Evolutionary conservation across 2,329 filamentous ascomycete species (phyloP).

Genomic region (Shiraia bambusicola): DNA sequence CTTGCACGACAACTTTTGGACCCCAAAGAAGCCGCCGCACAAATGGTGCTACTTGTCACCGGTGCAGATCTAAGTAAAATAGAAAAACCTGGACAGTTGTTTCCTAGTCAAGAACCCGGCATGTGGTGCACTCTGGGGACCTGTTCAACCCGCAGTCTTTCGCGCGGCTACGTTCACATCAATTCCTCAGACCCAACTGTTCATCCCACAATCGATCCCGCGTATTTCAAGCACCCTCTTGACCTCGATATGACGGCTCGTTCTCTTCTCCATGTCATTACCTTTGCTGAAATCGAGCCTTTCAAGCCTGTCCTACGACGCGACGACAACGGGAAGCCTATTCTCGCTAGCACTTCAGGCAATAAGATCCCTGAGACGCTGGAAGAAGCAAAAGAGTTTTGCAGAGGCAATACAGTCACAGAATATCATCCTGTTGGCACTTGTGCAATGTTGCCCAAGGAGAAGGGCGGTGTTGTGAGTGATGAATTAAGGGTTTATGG

Average conservation of each 20-base stretch:
- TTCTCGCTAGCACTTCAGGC: background rate
- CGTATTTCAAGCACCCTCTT: constrained; percentile 48
- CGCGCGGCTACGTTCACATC: constrained; percentile 48
- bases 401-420: constrained; percentile 18
- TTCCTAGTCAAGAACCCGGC: constrained; percentile 16
- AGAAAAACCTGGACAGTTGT: constrained; percentile 11
- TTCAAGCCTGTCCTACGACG: constrained; percentile 31
- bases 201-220: constrained; percentile 47
- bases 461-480: constrained; percentile 34
- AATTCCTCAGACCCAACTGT: constrained; percentile 37
- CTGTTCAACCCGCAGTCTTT: constrained; percentile 39
- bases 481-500: constrained; percentile 31
- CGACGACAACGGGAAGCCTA: constrained; percentile 21
- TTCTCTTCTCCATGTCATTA: constrained; percentile 34
- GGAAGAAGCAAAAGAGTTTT: constrained; percentile 27
- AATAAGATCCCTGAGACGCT: constrained; percentile 14
- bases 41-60: constrained; percentile 20
- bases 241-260: constrained; percentile 48
- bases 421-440: constrained; percentile 38
- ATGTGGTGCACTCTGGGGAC: constrained; percentile 23
- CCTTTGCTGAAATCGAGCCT: constrained; percentile 30
- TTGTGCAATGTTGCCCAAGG: constrained; percentile 36
- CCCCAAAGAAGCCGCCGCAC: constrained; percentile 26
- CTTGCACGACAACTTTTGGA: constrained; percentile 27
- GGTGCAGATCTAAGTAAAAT: constrained; percentile 16